phyloP scores from a whole-genome alignment of 2,329 filamentous ascomycete genomes.

The Alternaria sp. region DNA sequence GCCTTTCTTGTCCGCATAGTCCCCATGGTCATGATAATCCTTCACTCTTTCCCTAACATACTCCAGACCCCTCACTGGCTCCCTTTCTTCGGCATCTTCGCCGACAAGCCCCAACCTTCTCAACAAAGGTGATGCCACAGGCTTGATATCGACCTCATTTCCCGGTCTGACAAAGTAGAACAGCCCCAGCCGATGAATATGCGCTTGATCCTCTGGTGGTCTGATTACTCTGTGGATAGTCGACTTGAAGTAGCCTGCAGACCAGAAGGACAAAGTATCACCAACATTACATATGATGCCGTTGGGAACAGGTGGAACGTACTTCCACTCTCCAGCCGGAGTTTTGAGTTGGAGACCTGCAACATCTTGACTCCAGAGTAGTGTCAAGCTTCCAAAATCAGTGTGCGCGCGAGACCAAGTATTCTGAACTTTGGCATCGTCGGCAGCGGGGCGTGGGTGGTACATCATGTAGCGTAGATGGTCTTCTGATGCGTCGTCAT shows the following conservation, averaged over 20 bases:
- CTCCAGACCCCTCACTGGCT: constrained; percentile 47
- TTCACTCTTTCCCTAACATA: constrained; percentile 53
- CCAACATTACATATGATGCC: constrained; percentile 60
- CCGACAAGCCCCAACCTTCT: constrained; percentile 32
- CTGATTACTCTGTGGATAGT: constrained; percentile 59
- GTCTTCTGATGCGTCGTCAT: constrained; percentile 46
- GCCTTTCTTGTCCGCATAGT: constrained; percentile 50
- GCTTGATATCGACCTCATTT: constrained; percentile 46
- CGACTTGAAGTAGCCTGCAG: constrained; percentile 55
- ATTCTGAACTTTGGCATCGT: constrained; percentile 46
- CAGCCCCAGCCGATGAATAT: constrained; percentile 47
- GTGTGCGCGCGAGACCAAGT: constrained; percentile 57
- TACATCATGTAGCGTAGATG: constrained; percentile 53
- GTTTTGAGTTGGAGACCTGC: constrained; percentile 57
- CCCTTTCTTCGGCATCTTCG: constrained; percentile 26
- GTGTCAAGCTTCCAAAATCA: constrained; percentile 56
- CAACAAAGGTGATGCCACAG: constrained; percentile 46
- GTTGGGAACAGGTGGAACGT: constrained; percentile 54
- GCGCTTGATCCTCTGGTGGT: constrained; percentile 52
- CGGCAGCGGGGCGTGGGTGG: constrained; percentile 48
- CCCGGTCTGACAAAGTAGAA: constrained; percentile 52
- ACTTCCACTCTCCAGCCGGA: constrained; percentile 54
- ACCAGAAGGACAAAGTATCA: constrained; percentile 51
- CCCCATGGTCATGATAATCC: constrained; percentile 49
- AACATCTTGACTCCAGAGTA: constrained; percentile 57